A percentile compares a stretch with the other conserved stretches of the same genome.
phyloP scores from a whole-genome alignment of 768 basidiomycete genomes.

The Botryobasidium botryosum region DNA sequence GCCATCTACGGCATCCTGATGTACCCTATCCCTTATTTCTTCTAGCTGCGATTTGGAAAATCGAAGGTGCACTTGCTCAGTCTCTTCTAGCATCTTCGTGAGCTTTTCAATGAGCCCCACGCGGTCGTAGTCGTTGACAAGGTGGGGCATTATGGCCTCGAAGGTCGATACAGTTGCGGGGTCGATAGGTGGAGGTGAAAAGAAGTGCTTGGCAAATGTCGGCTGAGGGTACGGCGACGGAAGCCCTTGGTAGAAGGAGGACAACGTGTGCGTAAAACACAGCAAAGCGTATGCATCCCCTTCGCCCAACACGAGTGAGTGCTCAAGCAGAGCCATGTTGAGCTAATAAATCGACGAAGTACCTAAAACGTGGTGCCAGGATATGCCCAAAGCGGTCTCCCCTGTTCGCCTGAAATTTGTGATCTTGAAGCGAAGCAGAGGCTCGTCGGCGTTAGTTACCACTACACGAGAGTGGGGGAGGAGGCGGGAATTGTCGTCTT shows the following conservation, averaged over 20 bases:
- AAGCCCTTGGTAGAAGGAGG: neutral
- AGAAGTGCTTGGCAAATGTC: too few relatives aligned
- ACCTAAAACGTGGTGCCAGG: too few relatives aligned
- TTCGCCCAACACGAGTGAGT: too few relatives aligned
- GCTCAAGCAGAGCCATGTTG: too few relatives aligned
- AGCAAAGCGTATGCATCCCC: neutral
- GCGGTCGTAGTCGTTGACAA: slow-evolving; percentile 1
- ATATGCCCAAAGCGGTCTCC: too few relatives aligned
- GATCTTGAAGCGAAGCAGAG: too few relatives aligned
- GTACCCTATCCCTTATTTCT: neutral
- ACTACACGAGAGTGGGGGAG: too few relatives aligned
- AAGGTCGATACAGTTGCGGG: neutral
- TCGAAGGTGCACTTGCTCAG: neutral
- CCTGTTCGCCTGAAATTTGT: too few relatives aligned
- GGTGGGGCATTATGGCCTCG: slow-evolving; percentile 3
- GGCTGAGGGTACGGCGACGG: neutral
- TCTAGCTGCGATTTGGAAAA: neutral
- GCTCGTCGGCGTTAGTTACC: too few relatives aligned
- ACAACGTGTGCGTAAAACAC: neutral
- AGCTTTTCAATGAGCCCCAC: neutral
- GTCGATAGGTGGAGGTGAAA: too few relatives aligned
- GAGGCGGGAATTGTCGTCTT: too few relatives aligned
- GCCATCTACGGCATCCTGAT: neutral
- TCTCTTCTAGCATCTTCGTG: neutral
- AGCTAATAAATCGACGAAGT: too few relatives aligned